Evolutionary conservation across 148 eudicot genomes (phyloP).

Genomic region (Suaeda aralocaspica): DNA sequence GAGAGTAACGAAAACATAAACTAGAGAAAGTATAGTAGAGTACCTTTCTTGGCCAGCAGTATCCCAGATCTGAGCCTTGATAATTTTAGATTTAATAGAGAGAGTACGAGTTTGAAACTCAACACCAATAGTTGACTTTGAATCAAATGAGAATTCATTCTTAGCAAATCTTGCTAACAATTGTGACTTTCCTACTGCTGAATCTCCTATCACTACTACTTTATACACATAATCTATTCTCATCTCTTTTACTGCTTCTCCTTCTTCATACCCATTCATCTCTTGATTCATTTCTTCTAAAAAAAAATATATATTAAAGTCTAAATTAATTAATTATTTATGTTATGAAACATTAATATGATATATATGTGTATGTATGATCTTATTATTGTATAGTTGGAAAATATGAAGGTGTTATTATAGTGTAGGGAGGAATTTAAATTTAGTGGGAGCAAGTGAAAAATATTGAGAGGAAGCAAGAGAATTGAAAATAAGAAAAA

Average conservation of each 20-base stretch:
- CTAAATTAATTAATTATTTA: too few relatives aligned
- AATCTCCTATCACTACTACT: conserved; percentile 83
- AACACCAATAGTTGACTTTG: conserved; percentile 88
- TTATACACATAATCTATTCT: conserved; percentile 79
- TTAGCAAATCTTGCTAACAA: conserved; percentile 60
- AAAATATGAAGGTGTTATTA: background rate
- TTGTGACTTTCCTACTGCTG: conserved; percentile 82
- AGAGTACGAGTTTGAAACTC: conserved; percentile 83
- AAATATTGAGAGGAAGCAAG: background rate
- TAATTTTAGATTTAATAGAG: conserved; percentile 52
- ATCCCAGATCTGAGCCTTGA: conserved; percentile 98
- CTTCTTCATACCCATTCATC: conserved; percentile 44
- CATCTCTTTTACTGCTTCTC: conserved; percentile 24
- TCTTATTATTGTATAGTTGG: background rate
- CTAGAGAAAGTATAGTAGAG: too few relatives aligned
- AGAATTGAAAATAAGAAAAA: background rate
- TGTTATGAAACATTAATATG: too few relatives aligned
- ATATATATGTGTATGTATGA: too few relatives aligned
- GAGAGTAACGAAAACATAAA: too few relatives aligned
- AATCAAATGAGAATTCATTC: conserved; percentile 71
- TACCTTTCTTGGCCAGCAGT: conserved; percentile 89
- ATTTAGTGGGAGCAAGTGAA: background rate
- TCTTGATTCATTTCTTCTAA: conserved; percentile 43
- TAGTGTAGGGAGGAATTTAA: too few relatives aligned
- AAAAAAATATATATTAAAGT: too few relatives aligned